Base-by-base conservation (phyloP, 2,329 filamentous ascomycete species). In the Cercospora sp. region DNA sequence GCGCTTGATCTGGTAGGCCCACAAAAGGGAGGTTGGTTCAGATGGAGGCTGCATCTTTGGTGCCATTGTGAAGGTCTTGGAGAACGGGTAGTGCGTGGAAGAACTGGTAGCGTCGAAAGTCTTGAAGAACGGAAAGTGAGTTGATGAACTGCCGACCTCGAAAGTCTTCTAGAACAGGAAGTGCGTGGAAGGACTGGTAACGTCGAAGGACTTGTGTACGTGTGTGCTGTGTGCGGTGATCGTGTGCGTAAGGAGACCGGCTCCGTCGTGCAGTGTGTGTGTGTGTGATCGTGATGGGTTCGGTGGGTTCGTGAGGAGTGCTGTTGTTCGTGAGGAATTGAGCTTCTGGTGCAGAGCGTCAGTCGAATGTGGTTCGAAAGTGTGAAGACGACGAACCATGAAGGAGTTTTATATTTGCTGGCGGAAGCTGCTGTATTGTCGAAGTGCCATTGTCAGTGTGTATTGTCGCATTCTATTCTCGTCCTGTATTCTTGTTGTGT, bases 1-100 rank as follows among this genome's bases (percentile, higher is more conserved):
- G 28, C 77, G 75, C 67, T 79, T 79, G 31, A 81, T 73, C 58
- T 81, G 79, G 30, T 80, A 77, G 0, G 77, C 79, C 80, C 80
- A 82, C 8, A 83, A 72, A 5, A 82, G 75, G 10, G 72, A 69
- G 0, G 70, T 72, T 3, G 75, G 73, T 3, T 72, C 73, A 3
- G 73, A 64, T 13, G 73, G 69, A 57, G 61, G 51, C 57, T 61
- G 66, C 13, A 18, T 28, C 30, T 70, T 69, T 7, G 68, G 67
- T 30, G 67, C 60, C 65, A 70, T 72, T 26, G 33, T 36, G 55
- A 20, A 28, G 23, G 42, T 42, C 53, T 45, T 45, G 42, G 9
- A 18, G 18, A 18, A 45, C 16, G n/a, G 16, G 42, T 9, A 20
- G 18, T 18, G n/a, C n/a, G 42, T 45, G 42, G 10, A 55, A 7